Conservation (phyloP, 768 basidiomycete species). For the Myochromella boudieri region DNA sequence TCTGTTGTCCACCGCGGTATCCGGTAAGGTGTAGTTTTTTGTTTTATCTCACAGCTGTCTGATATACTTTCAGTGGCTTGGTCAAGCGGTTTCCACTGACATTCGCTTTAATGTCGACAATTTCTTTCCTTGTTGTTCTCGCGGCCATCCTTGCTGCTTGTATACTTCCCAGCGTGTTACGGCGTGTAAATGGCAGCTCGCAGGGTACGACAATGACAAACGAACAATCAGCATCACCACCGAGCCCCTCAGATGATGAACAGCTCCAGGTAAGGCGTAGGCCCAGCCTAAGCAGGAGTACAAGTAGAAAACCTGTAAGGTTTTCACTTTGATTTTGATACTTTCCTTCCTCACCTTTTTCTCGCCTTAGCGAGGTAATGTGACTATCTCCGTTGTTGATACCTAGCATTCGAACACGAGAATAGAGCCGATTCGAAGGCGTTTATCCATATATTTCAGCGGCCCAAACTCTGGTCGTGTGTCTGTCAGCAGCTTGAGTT, state of each 20-base stretch:
- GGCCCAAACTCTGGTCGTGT: too few relatives aligned
- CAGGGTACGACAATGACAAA: slow-evolving; percentile 1
- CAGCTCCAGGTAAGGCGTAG: slow-evolving; percentile 20
- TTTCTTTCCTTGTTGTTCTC: slow-evolving; percentile 47
- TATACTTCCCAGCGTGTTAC: slow-evolving; percentile 46
- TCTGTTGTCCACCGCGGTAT: slow-evolving; percentile 65
- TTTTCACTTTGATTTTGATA: not conserved
- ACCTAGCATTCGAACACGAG: too few relatives aligned
- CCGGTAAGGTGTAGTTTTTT: slow-evolving; percentile 43
- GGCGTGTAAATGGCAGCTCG: slow-evolving; percentile 13
- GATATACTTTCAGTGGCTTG: slow-evolving; percentile 48
- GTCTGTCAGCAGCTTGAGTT: too few relatives aligned
- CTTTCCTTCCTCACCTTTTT: not conserved
- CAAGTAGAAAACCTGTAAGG: slow-evolving; percentile 24
- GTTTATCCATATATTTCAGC: too few relatives aligned
- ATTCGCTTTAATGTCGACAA: slow-evolving; percentile 46
- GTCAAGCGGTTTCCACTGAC: slow-evolving; percentile 68
- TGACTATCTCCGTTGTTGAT: too few relatives aligned
- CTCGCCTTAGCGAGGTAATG: too few relatives aligned
- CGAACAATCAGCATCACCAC: not conserved
- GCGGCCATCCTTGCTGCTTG: slow-evolving; percentile 47
- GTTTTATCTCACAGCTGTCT: not conserved
- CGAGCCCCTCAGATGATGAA: slow-evolving; percentile 20
- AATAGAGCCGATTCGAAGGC: too few relatives aligned
- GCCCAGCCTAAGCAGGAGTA: slow-evolving; percentile 23